A percentile compares a stretch with the other conserved stretches of the same genome.
These are phyloP conservation scores for Curvularia lunata DNA, from an alignment of 2,329 filamentous ascomycete genomes.

Conservation along the genomic window DNA sequence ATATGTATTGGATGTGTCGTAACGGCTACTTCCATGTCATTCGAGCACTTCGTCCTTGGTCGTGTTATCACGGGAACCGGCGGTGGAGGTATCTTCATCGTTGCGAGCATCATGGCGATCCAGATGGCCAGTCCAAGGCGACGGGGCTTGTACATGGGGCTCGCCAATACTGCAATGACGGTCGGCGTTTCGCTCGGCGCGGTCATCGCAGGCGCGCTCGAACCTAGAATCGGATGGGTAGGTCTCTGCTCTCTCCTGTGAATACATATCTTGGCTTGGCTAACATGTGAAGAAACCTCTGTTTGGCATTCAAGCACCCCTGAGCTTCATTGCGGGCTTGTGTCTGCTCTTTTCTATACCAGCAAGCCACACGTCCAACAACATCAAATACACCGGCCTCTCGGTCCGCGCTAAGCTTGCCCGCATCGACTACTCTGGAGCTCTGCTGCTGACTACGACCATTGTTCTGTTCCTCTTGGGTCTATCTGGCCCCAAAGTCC, in stretches of 20 bases:
- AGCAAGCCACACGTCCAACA: slow-evolving; percentile 42
- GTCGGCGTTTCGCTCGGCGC: slow-evolving; percentile 74
- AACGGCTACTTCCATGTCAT: slow-evolving; percentile 65
- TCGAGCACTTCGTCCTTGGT: slow-evolving; percentile 71
- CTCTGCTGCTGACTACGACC: slow-evolving; percentile 58
- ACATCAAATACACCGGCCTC: slow-evolving; percentile 45
- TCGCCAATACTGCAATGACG: slow-evolving; percentile 76
- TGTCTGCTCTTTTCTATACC: slow-evolving; percentile 72
- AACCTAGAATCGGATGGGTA: slow-evolving; percentile 73
- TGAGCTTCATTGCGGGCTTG: slow-evolving; percentile 66
- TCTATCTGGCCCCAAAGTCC: slow-evolving; percentile 68
- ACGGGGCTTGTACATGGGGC: slow-evolving; percentile 74
- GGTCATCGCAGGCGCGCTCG: slow-evolving; percentile 70
- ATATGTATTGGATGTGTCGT: slow-evolving; percentile 68
- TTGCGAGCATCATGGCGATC: slow-evolving; percentile 77
- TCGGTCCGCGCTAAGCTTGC: slow-evolving; percentile 63
- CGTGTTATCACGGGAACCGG: slow-evolving; percentile 72
- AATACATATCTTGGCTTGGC: background rate
- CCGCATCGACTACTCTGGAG: slow-evolving; percentile 77
- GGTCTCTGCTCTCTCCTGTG: slow-evolving; percentile 32
- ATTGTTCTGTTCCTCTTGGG: slow-evolving; percentile 76
- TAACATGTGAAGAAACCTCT: slow-evolving; percentile 64
- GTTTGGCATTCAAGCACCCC: slow-evolving; percentile 74
- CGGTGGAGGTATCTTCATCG: slow-evolving; percentile 73
- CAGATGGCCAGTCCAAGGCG: slow-evolving; percentile 71